Conservation (phyloP, 2,329 filamentous ascomycete species). For the Claviceps humidiphila region DNA sequence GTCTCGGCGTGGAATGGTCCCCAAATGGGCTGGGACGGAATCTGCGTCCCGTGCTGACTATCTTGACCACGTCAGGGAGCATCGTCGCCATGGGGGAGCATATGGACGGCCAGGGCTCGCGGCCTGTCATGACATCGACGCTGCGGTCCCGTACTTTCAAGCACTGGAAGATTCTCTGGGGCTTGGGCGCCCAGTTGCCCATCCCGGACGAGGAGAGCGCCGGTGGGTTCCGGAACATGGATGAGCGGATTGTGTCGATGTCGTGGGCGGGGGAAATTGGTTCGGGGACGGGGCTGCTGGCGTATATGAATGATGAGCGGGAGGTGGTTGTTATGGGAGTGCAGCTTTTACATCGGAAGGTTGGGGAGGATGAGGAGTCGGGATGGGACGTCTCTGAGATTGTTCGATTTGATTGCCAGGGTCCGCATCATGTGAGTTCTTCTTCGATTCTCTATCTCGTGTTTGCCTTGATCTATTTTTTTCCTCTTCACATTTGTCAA, state of each 20-base stretch:
- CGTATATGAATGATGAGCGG: slow-evolving; percentile 36
- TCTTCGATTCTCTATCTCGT: neutral
- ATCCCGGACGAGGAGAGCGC: slow-evolving; percentile 28
- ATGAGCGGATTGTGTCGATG: slow-evolving; percentile 36
- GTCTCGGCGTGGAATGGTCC: slow-evolving; percentile 43
- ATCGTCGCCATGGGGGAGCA: slow-evolving; percentile 39
- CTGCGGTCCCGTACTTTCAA: slow-evolving; percentile 28
- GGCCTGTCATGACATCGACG: slow-evolving; percentile 15
- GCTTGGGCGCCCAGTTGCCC: slow-evolving; percentile 37
- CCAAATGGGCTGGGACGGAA: slow-evolving; percentile 43
- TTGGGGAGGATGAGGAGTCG: slow-evolving; percentile 15
- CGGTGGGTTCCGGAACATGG: slow-evolving; percentile 20
- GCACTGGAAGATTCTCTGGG: slow-evolving; percentile 43
- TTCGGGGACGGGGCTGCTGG: slow-evolving; percentile 30
- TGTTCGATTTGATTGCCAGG: slow-evolving; percentile 32
- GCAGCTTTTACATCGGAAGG: slow-evolving; percentile 20
- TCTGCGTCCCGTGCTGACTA: slow-evolving; percentile 35
- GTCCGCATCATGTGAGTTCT: slow-evolving; percentile 25
- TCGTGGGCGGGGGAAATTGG: slow-evolving; percentile 36
- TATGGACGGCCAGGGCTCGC: slow-evolving; percentile 11
- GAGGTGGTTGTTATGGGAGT: slow-evolving; percentile 39
- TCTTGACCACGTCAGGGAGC: slow-evolving; percentile 36
- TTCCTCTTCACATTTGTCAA: neutral
- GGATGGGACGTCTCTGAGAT: slow-evolving; percentile 39
- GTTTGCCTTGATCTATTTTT: neutral